Conservation (phyloP, 805 yeast species). For the Starmerella apis region DNA sequence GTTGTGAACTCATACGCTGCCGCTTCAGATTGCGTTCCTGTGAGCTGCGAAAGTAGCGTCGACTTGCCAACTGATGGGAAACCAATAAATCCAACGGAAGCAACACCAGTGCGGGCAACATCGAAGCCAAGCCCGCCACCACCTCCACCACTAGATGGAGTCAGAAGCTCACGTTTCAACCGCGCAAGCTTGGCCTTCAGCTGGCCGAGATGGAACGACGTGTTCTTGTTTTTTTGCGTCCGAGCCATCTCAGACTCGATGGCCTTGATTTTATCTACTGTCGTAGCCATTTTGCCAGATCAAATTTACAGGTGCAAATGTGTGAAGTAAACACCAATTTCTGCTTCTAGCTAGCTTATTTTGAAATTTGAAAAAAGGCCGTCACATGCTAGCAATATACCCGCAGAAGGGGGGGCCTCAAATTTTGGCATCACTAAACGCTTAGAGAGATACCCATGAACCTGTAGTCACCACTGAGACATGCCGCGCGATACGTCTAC, state of each 20-base stretch:
- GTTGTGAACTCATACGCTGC: slow-evolving; percentile 97
- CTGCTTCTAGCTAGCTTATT: neutral
- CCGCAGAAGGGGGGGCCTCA: neutral
- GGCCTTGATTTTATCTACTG: slow-evolving; percentile 54
- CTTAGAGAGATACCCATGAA: no score
- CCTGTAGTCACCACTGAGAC: neutral
- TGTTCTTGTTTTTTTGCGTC: slow-evolving; percentile 96
- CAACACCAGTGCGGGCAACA: slow-evolving; percentile 98
- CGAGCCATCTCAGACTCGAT: slow-evolving; percentile 97
- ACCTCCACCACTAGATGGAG: slow-evolving; percentile 69
- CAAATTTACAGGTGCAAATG: neutral
- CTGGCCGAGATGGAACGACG: slow-evolving; percentile 95
- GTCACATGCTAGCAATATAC: slow-evolving; percentile 1
- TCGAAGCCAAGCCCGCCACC: slow-evolving; percentile 93
- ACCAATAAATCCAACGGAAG: slow-evolving; percentile 94
- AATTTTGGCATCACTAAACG: neutral
- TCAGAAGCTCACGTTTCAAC: slow-evolving; percentile 79
- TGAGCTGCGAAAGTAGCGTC: slow-evolving; percentile 73
- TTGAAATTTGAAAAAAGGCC: neutral
- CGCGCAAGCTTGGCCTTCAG: slow-evolving; percentile 93
- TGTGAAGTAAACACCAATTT: neutral
- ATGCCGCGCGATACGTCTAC: slow-evolving; percentile 4
- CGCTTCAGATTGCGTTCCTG: slow-evolving; percentile 96
- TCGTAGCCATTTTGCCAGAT: slow-evolving; percentile 44
- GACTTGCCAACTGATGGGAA: slow-evolving; percentile 84